Percentiles rank a stretch among this genome's conserved stretches.
Evolutionary conservation across 75 land plant genomes (phyloP).

Genomic region (Pinus tabuliformis): DNA sequence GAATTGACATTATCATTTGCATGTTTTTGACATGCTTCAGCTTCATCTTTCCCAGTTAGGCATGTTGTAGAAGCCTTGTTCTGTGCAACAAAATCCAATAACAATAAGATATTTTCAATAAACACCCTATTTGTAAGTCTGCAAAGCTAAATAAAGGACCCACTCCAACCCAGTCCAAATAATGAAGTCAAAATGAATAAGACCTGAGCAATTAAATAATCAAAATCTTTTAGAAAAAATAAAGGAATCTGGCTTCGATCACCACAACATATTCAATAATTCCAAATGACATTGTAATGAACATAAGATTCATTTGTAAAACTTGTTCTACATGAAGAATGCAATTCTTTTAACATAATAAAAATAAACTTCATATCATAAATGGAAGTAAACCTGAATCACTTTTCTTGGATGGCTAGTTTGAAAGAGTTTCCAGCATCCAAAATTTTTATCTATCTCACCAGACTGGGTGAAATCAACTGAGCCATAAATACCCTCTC

Average conservation of each 20-base stretch:
- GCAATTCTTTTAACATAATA: background rate
- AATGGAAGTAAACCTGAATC: conserved; percentile 14
- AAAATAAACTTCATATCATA: no score
- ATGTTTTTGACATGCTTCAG: background rate
- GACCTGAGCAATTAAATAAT: no score
- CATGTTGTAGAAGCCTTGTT: background rate
- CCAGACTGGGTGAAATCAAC: background rate
- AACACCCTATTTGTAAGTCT: background rate
- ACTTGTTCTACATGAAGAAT: background rate
- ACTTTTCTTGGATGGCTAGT: conserved; percentile 7
- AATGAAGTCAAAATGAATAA: no score
- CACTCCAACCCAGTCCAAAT: background rate
- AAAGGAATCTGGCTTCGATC: background rate
- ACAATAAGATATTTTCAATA: background rate
- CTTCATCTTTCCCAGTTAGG: conserved; percentile 3
- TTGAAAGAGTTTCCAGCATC: conserved; percentile 23
- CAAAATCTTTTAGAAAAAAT: no score
- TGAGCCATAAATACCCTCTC: conserved; percentile 12
- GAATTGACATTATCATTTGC: background rate
- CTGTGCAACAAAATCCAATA: background rate
- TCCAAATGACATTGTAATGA: background rate
- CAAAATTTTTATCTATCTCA: background rate
- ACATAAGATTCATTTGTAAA: background rate
- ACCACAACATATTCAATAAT: background rate
- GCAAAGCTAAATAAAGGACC: background rate